Base-by-base conservation (phyloP, 208 protist species). In the Kentomonas sorsogonicus region DNA sequence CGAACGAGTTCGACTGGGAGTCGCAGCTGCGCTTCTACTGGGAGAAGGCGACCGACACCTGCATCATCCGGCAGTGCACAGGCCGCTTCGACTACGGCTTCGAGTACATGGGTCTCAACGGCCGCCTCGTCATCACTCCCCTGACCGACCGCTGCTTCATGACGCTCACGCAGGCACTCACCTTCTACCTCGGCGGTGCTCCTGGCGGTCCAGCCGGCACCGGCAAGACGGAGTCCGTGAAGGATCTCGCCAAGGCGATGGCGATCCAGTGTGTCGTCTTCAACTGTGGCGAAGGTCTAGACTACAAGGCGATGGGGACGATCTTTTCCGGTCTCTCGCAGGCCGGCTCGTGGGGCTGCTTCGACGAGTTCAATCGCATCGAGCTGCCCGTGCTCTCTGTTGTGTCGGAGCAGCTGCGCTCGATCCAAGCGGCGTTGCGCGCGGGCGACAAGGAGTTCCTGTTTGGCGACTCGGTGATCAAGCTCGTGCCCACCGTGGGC, bases 351-450 rank as follows among this genome's bases (percentile, higher is more conserved):
- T 99, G 97, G 97, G 97, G 97, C 48, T 99, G 97, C 84, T 99
- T 99, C 74, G 98, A 99, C 77, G 98, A 99, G 82, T 99, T 99
- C 76, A 99, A 99, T 73, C 86, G 98, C 36, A 99, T 99, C 66
- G 96, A 99, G 52, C 78, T 98, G 20, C 95, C 96, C n/a, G 98
- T 99, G 50, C 86, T 99, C 18, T 99, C 97, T 2, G 98, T 99
- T 34, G 94, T 99, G 45, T 98, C 97, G 15, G 89, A 96, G 66
- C 98, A 99, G 75, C 86, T 99, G 59, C 96, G 97, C 59, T 93
- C 81, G 18, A 99, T 99, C 62, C 97, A 99, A 69, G 78, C 83
- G 11, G 98, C 97, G 4, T 72, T 99, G 33, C 82, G 86, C 25
- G 66, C 71, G 40, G 71, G 73, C 4, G 68, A 89, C n/a, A 80